phyloP scores from a whole-genome alignment of 1,284 basidiomycete genomes.

The Ceratobasidium sp. region DNA sequence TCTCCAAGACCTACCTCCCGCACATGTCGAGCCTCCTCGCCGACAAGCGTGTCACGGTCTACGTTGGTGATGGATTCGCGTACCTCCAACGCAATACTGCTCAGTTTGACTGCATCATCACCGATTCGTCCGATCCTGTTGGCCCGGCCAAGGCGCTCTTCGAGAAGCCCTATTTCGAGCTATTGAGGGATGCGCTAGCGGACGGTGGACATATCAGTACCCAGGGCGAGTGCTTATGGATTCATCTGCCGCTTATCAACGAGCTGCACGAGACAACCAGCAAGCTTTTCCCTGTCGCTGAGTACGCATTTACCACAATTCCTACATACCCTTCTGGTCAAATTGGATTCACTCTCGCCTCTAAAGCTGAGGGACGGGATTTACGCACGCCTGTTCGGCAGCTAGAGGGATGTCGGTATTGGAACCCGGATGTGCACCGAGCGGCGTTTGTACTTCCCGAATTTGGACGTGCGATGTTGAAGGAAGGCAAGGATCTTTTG shows the following conservation, averaged over 20 bases:
- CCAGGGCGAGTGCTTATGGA: constrained; percentile 96
- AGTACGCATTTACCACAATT: constrained; percentile 97
- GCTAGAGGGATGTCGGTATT: constrained; percentile 84
- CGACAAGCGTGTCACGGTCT: constrained; percentile 87
- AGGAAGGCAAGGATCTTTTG: constrained; percentile 76
- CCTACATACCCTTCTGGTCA: constrained; percentile 98
- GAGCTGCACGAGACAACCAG: constrained; percentile 81
- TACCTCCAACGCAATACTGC: constrained; percentile 92
- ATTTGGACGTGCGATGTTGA: constrained; percentile 83
- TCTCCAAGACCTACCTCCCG: constrained; percentile 93
- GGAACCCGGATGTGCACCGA: constrained; percentile 85
- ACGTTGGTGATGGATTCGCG: constrained; percentile 97
- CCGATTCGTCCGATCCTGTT: constrained; percentile 98
- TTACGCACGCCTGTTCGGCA: constrained; percentile 78
- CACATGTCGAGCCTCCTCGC: constrained; percentile 91
- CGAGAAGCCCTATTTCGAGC: constrained; percentile 97
- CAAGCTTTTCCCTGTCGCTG: constrained; percentile 84
- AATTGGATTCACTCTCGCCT: constrained; percentile 95
- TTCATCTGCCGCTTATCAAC: constrained; percentile 91
- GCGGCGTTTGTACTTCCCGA: constrained; percentile 92
- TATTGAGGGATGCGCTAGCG: constrained; percentile 89
- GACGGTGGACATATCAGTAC: constrained; percentile 96
- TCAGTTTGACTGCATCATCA: constrained; percentile 98
- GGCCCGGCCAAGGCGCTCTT: constrained; percentile 96
- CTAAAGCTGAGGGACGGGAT: constrained; percentile 80